Percentiles rank a stretch among this genome's conserved stretches.
These are phyloP conservation scores for Penicillium dipodomyicola DNA, from an alignment of 495 filamentous ascomycete genomes.

Conservation along the genomic window DNA sequence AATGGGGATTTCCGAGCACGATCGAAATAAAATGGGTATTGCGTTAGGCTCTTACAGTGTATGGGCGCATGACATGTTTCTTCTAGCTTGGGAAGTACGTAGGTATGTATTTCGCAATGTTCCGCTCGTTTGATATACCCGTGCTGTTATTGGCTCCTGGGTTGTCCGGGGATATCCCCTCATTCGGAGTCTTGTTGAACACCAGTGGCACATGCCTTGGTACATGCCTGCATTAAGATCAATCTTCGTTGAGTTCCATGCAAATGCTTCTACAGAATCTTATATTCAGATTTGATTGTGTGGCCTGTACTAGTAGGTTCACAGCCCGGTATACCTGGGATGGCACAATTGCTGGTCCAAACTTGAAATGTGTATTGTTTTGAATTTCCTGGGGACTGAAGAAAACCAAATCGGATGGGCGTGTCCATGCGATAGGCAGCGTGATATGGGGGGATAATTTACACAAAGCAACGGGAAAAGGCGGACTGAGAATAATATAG, in stretches of 20 bases:
- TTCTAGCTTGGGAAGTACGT: neutral
- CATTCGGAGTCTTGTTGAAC: neutral
- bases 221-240: neutral
- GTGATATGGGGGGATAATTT: constrained; percentile 45
- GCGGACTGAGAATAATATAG: constrained; percentile 19
- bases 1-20: neutral
- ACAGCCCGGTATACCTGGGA: neutral
- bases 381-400: constrained; percentile 16
- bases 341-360: neutral
- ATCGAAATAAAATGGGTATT: neutral
- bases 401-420: constrained; percentile 23
- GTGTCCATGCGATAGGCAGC: constrained; percentile 37
- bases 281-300: neutral
- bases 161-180: constrained; percentile 6
- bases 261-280: neutral
- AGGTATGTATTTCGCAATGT: neutral
- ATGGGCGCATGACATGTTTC: neutral
- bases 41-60: neutral
- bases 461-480: constrained; percentile 36
- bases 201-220: neutral
- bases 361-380: constrained; percentile 11
- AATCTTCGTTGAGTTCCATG: neutral
- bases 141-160: constrained; percentile 7
- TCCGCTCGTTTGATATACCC: constrained; percentile 5
- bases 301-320: neutral